A percentile compares a stretch with the other conserved stretches of the same genome.
Evolutionary conservation across 176 grass and related monocot genomes (phyloP).

Genomic region (Zoysia japonica): DNA sequence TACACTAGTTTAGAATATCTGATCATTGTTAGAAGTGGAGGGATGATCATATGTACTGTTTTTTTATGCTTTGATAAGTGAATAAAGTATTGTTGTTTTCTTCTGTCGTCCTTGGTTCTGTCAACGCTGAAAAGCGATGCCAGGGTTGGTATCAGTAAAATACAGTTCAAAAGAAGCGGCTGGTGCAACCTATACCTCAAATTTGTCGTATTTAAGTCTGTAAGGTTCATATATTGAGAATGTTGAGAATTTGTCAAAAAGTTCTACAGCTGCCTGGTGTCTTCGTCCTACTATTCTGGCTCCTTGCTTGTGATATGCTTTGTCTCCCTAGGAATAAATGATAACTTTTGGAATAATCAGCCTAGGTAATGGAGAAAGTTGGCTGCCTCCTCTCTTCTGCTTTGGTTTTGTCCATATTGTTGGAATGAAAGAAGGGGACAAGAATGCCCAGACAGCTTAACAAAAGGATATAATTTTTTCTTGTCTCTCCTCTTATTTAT

Average conservation of each 20-base stretch:
- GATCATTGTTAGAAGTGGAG: slow-evolving; percentile 14
- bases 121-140: not conserved
- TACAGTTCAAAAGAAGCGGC: not conserved
- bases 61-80: slow-evolving; percentile 31
- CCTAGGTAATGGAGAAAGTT: slow-evolving; percentile 45
- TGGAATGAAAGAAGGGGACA: slow-evolving; percentile 46
- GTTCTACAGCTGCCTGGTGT: not conserved
- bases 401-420: slow-evolving; percentile 60
- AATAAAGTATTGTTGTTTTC: slow-evolving; percentile 1
- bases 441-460: slow-evolving; percentile 32
- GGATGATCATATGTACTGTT: not conserved
- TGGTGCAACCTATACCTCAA: not conserved
- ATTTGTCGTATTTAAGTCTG: slow-evolving; percentile 9
- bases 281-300: slow-evolving; percentile 18
- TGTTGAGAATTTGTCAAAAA: not conserved
- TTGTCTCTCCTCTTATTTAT: slow-evolving; percentile 40
- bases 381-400: slow-evolving; percentile 30
- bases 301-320: slow-evolving; percentile 35
- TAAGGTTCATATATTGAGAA: slow-evolving; percentile 12
- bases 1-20: too few relatives aligned
- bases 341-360: slow-evolving; percentile 28
- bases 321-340: slow-evolving; percentile 47
- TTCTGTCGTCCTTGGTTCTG: not conserved
- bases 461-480: slow-evolving; percentile 16
- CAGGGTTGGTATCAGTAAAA: not conserved